Base-by-base conservation (phyloP, 1,139 yeast genomes). In the Meyerozyma smithsonii region DNA sequence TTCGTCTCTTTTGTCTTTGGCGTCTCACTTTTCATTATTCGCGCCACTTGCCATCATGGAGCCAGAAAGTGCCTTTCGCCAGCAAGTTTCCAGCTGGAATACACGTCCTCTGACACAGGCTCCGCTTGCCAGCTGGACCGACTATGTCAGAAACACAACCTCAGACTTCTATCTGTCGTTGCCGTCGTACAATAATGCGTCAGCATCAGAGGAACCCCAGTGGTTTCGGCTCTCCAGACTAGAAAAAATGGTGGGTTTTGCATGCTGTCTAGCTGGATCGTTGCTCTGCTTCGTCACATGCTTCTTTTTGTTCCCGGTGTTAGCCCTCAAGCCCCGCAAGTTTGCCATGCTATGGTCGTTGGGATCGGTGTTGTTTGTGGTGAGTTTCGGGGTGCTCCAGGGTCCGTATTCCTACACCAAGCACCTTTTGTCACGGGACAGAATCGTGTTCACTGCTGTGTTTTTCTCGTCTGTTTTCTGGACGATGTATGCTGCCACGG, bases 301-400 rank as follows among this genome's bases (percentile, higher is more conserved):
- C 48, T 78, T 92, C 53, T 80, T 88, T 43, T 64, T 90, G 52
- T 81, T 92, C 59, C 97, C 98, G 0, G 90, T 92, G 12, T 69
- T 92, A 47, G 94, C 96, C 4, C 65, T 90, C 40, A 82, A 87
- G 52, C 98, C 98, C 12, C 72, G 96, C 41, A 92, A 92, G 60
- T 92, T 92, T 56, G 97, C 87, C 4, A 62, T 84, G 51, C 57
- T 94, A 35, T 92, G 98, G 98, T 81, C 96, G 1, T 71, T 92
- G 61, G 98, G 97, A 0, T 85, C 96, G 1, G 56, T 92, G 14
- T 65, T 92, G 35, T 92, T 92, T 63, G 87, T 92, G 32, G 62
- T 87, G 7, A 88, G 96, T 18, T 92, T 92, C 62, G 97, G 97
- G 1, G 79, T 88, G 8, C 64, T 92, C 24, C 97, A 90, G 64